Percentiles rank a stretch among this genome's conserved stretches.
phyloP scores from a whole-genome alignment of 805 yeast genomes.

The Kazachstania kunashirensis region DNA sequence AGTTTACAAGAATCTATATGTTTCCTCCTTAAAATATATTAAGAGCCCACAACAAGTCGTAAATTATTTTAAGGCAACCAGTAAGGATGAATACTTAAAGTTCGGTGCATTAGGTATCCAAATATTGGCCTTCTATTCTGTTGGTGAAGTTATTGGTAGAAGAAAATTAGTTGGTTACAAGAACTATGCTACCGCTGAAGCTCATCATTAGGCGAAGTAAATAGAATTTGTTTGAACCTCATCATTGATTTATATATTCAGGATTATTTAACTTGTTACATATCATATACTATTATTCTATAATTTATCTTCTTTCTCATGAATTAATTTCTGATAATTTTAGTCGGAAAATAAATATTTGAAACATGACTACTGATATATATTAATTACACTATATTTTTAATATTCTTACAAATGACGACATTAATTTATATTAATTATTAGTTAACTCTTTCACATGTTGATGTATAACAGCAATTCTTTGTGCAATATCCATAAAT shows the following conservation, averaged over 20 bases:
- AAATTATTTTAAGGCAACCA: constrained; percentile 31
- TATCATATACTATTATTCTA: constrained; percentile 1
- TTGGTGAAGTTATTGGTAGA: constrained; percentile 96
- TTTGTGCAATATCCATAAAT: constrained; percentile 68
- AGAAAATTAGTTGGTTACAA: constrained; percentile 84
- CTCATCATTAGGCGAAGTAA: background rate
- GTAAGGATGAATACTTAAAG: constrained; percentile 43
- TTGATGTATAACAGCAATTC: constrained; percentile 62
- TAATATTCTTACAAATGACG: background rate
- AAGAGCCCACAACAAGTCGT: constrained; percentile 55
- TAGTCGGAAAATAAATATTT: no score
- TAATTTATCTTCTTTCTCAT: no score
- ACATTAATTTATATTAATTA: background rate
- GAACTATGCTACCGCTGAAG: constrained; percentile 15
- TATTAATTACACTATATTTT: no score
- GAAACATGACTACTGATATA: background rate
- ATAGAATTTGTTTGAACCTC: background rate
- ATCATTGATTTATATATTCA: constrained; percentile 1
- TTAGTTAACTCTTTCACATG: constrained; percentile 29
- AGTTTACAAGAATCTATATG: constrained; percentile 51
- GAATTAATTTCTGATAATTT: no score
- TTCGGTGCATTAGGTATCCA: constrained; percentile 74
- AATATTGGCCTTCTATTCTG: constrained; percentile 79
- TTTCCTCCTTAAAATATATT: constrained; percentile 35
- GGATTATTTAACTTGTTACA: constrained; percentile 4